Conservation (phyloP, 2,329 filamentous ascomycete species). For the Podosphaera xanthii region DNA sequence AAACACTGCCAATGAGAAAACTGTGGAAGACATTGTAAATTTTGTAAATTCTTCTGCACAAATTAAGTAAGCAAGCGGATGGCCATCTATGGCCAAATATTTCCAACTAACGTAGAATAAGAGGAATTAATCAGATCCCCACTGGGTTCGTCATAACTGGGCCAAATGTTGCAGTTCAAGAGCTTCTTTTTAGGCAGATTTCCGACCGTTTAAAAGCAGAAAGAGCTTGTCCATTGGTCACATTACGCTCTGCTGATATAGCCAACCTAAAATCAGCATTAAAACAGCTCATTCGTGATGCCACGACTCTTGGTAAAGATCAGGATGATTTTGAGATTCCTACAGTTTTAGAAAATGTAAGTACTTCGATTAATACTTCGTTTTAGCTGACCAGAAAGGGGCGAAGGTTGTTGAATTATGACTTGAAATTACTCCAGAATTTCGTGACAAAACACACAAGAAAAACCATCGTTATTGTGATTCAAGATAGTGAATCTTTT, state of each 20-base stretch:
- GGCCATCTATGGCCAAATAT: neutral
- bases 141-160: conserved; percentile 55
- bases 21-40: conserved; percentile 30
- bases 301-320: conserved; percentile 24
- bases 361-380: conserved; percentile 8
- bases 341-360: conserved; percentile 24
- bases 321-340: conserved; percentile 30
- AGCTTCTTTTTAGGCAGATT: conserved; percentile 49
- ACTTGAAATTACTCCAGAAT: conserved; percentile 45
- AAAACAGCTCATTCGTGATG: conserved; percentile 49
- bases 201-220: conserved; percentile 28
- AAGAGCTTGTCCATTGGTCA: conserved; percentile 32
- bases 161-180: conserved; percentile 55
- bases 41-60: conserved; percentile 25
- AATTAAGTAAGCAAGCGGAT: conserved; percentile 8
- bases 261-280: conserved; percentile 49
- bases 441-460: conserved; percentile 30
- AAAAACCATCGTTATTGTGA: conserved; percentile 42
- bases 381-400: conserved; percentile 20
- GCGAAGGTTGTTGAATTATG: conserved; percentile 51
- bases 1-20: conserved; percentile 35
- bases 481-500: conserved; percentile 68
- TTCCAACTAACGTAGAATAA: conserved; percentile 2
- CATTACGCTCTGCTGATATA: conserved; percentile 47
- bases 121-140: conserved; percentile 20